These are phyloP conservation scores for Apiospora koreana DNA, from an alignment of 2,329 filamentous ascomycete species.

Conservation along the genomic window DNA sequence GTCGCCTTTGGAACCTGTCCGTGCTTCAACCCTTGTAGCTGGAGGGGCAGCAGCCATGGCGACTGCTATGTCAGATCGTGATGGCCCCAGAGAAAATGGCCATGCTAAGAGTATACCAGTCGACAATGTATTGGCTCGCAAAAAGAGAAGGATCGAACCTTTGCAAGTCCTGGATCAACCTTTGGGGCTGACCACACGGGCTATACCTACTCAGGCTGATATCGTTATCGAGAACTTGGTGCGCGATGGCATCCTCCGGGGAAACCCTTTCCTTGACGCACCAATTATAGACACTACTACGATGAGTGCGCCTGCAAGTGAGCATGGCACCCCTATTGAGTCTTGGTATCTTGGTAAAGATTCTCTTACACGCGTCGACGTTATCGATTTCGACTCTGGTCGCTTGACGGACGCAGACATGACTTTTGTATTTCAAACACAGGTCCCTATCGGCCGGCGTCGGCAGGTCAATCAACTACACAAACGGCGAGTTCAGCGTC, in stretches of 20 bases:
- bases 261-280: background rate
- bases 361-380: constrained; percentile 27
- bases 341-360: constrained; percentile 27
- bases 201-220: background rate
- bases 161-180: background rate
- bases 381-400: constrained; percentile 18
- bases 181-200: constrained; percentile 10
- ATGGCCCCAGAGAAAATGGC: background rate
- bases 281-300: background rate
- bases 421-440: background rate
- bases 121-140: constrained; percentile 13
- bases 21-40: background rate
- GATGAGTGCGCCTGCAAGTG: background rate
- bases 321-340: background rate
- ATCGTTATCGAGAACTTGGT: background rate
- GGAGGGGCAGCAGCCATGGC: background rate
- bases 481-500: background rate
- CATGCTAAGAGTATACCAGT: background rate
- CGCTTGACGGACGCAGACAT: background rate
- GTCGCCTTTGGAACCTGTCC: background rate
- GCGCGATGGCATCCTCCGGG: background rate
- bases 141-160: constrained; percentile 29
- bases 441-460: background rate
- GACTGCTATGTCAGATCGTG: background rate
- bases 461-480: background rate